Conservation (phyloP, 345 rosid species). For the Bretschneidera sinensis region DNA sequence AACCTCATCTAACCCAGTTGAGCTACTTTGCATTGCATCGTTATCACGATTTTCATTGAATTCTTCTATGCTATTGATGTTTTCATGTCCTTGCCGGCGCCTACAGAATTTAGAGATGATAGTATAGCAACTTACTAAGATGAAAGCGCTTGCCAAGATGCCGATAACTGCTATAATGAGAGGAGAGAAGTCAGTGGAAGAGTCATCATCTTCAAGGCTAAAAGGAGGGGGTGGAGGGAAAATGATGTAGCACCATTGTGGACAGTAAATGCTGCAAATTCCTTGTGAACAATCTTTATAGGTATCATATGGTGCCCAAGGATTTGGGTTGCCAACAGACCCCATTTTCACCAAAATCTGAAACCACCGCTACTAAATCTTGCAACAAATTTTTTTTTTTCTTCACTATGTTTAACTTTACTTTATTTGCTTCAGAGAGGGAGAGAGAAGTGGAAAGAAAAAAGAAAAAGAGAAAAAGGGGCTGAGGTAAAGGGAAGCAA, state of each 20-base stretch:
- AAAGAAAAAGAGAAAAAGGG: background rate
- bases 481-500: constrained; percentile 35
- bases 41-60: constrained; percentile 7
- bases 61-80: constrained; percentile 3
- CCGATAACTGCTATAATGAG: constrained; percentile 71
- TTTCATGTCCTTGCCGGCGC: constrained; percentile 20
- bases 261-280: constrained; percentile 78
- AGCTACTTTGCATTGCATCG: constrained; percentile 2
- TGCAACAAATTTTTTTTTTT: too few species aligned
- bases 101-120: constrained; percentile 61
- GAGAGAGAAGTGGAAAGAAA: background rate
- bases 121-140: constrained; percentile 68
- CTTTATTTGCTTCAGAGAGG: background rate
- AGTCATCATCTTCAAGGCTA: constrained; percentile 27
- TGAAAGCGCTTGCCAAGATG: constrained; percentile 61
- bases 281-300: constrained; percentile 78
- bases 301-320: constrained; percentile 40
- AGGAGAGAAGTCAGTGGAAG: constrained; percentile 53
- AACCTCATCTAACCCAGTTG: constrained; percentile 51
- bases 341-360: constrained; percentile 36
- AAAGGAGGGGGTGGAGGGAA: constrained; percentile 80
- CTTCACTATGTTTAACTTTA: too few species aligned
- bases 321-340: constrained; percentile 33
- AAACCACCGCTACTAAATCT: too few species aligned
- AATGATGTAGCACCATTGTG: constrained; percentile 74